A percentile compares a stretch with the other conserved stretches of the same genome.
These are phyloP conservation scores for Litsea cubeba DNA, from an alignment of 164 flowering plant species.

Conservation along the genomic window DNA sequence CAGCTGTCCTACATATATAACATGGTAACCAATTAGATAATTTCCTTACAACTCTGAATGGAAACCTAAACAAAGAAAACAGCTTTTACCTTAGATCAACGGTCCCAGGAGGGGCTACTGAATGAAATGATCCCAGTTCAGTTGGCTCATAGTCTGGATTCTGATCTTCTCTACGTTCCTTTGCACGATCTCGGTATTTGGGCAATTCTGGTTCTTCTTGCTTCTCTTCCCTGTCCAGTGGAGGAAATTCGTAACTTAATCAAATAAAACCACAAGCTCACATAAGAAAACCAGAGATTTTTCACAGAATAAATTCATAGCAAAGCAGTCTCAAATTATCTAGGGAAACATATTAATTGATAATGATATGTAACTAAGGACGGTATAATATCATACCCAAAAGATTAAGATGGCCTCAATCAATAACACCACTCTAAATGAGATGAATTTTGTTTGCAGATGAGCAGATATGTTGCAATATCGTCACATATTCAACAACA, in stretches of 20 bases:
- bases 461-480: too few relatives aligned
- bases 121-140: slow-evolving; percentile 80
- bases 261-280: not conserved
- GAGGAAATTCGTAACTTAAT: not conserved
- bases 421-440: not conserved
- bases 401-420: not conserved
- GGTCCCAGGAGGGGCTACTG: slow-evolving; percentile 94
- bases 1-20: slow-evolving; percentile 48
- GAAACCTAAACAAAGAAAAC: not conserved
- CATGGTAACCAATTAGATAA: not conserved
- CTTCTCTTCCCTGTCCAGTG: slow-evolving; percentile 63
- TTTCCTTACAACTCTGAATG: not conserved
- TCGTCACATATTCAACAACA: too few relatives aligned
- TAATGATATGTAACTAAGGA: too few relatives aligned
- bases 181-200: slow-evolving; percentile 86
- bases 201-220: slow-evolving; percentile 76
- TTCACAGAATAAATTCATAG: not conserved
- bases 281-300: not conserved
- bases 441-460: not conserved
- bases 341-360: not conserved
- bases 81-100: slow-evolving; percentile 51
- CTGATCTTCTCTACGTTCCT: slow-evolving; percentile 94
- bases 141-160: slow-evolving; percentile 92
- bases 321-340: not conserved
- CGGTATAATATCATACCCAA: not conserved